Evolutionary conservation across 2,329 filamentous ascomycete genomes (phyloP), one percentile per base, ranked within the genome.

Genomic region (Ploettnerulaceae sp.): DNA sequence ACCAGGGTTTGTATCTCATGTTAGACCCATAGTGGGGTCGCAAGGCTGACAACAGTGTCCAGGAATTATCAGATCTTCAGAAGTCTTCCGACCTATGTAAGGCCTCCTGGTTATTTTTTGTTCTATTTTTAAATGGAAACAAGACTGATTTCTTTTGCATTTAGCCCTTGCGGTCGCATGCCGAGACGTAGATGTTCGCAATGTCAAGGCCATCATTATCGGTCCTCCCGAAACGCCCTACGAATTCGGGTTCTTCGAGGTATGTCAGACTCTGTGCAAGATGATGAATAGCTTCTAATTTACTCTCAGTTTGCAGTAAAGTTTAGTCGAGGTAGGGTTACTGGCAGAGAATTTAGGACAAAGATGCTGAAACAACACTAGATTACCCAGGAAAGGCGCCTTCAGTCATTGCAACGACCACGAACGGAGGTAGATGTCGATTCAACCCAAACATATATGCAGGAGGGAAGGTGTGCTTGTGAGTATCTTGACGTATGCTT

Each of bases 401-500:
- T 2, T 54, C 58, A 11, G 80, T 84, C 20, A 79, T 73, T 18
- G 83, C 85, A 20, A 76, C 82, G 32, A 97, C 93, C 0, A 98
- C 91, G 1, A 96, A 97, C 63, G 73, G 76, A n/a, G 91, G 91
- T 8, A 76, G 84, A 49, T 89, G 84, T 62, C 82, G 93, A 6
- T 97, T 97, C 72, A 96, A 96, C 61, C 93, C 93, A 3, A 98
- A 98, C 63, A 95, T 98, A 51, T 98, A 98, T 64, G 76, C 89
- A 1, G 80, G 72, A 39, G 93, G 93, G 38, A 94, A 91, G 68
- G 90, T 98, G 47, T 98, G 93, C 71, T 68, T 98, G 80, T 94
- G 67, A 72, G 84, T 76, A 11, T 35, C 14, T 7, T 25, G 18
- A 9, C 12, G 35, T 20, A 35, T 20, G 4, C 4, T 38, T 15